These are phyloP conservation scores for Monosporozyma unispora DNA, from an alignment of 805 yeast species.

Conservation along the genomic window DNA sequence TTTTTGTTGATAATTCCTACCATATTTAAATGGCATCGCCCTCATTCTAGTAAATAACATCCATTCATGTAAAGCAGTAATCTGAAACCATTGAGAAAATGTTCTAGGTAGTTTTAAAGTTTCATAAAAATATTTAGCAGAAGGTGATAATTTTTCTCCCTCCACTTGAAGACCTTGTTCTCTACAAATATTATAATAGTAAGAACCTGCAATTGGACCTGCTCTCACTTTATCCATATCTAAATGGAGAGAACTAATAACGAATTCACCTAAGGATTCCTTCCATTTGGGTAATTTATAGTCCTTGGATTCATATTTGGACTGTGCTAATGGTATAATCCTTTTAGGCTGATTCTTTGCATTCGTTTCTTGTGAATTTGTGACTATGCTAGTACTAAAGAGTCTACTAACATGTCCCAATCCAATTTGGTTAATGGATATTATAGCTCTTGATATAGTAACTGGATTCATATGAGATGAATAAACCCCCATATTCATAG, in stretches of 20 bases:
- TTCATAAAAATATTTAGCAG: constrained; percentile 79
- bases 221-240: constrained; percentile 92
- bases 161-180: constrained; percentile 72
- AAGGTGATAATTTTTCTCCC: constrained; percentile 58
- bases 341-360: constrained; percentile 5
- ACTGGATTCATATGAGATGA: neutral
- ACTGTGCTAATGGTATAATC: constrained; percentile 30
- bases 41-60: constrained; percentile 90
- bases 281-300: constrained; percentile 42
- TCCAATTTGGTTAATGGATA: neutral
- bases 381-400: neutral
- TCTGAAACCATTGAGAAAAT: constrained; percentile 94
- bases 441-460: neutral
- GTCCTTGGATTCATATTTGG: constrained; percentile 31
- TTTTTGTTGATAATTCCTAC: constrained; percentile 85
- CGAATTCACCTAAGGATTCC: constrained; percentile 53
- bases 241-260: constrained; percentile 51
- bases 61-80: constrained; percentile 88
- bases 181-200: constrained; percentile 80
- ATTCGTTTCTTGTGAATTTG: neutral
- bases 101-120: constrained; percentile 75
- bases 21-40: constrained; percentile 85
- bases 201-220: constrained; percentile 89
- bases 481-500: neutral
- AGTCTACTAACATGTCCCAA: neutral